These are phyloP conservation scores for Eragrostis nindensis DNA, from an alignment of 176 grass and related monocot genomes.

Conservation along the genomic window DNA sequence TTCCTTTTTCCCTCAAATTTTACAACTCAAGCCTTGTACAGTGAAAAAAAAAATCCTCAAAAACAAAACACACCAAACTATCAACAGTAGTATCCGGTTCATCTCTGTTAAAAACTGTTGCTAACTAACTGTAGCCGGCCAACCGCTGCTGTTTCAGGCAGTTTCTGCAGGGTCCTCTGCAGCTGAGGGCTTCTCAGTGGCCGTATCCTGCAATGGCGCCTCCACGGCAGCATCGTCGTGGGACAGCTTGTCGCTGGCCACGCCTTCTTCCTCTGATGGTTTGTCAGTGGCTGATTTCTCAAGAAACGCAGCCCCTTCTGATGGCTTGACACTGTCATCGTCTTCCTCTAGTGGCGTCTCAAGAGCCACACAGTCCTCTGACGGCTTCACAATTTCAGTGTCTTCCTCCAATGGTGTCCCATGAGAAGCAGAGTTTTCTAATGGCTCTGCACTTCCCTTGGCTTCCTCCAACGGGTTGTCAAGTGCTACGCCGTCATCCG, in stretches of 20 bases:
- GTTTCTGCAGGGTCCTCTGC: background rate
- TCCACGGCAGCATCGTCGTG: background rate
- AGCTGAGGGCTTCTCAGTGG: constrained; percentile 24
- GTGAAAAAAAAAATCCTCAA: constrained; percentile 16
- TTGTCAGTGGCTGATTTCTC: constrained; percentile 26
- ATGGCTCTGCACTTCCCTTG: constrained; percentile 4
- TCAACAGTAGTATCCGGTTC: constrained; percentile 28
- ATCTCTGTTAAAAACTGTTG: constrained; percentile 38
- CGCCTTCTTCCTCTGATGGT: constrained; percentile 22
- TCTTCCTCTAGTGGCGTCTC: constrained; percentile 26
- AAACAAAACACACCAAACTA: constrained; percentile 40
- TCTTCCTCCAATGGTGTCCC: constrained; percentile 15
- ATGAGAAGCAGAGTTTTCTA: background rate
- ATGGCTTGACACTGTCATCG: constrained; percentile 27
- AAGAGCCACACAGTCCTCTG: background rate
- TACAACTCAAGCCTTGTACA: constrained; percentile 60
- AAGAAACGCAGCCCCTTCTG: constrained; percentile 7
- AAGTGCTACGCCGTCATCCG: background rate
- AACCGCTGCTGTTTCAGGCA: constrained; percentile 31
- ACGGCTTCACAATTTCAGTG: background rate
- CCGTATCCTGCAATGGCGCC: background rate
- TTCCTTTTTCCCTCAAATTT: constrained; percentile 54
- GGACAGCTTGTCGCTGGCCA: background rate
- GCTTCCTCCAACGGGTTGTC: constrained; percentile 40
- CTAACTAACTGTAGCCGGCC: constrained; percentile 12